Percentiles rank a stretch among this genome's conserved stretches.
Conservation (phyloP, 106 monocot genomes). For the Narthecium ossifragum region DNA sequence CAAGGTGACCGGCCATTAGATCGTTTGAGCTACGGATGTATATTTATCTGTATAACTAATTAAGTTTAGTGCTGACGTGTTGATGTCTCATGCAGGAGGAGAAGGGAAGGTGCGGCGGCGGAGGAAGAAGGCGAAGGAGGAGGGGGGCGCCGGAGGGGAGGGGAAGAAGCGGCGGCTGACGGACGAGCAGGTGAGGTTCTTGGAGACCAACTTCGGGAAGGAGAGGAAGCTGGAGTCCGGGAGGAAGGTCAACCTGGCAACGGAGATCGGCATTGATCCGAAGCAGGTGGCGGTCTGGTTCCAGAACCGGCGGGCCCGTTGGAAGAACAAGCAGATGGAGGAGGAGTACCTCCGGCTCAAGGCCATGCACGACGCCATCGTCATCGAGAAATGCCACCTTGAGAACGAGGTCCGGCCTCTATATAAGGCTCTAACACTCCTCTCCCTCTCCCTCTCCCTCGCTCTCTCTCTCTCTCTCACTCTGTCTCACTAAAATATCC, state of each 20-base stretch:
- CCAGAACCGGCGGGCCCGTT: constrained; percentile 59
- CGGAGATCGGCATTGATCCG: constrained; percentile 57
- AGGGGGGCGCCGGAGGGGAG: background rate
- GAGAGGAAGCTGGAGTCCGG: constrained; percentile 64
- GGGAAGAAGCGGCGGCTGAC: constrained; percentile 52
- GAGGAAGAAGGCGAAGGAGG: constrained; percentile 13
- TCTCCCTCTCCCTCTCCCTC: too few species aligned
- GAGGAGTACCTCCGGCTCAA: constrained; percentile 52
- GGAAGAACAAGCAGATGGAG: constrained; percentile 75
- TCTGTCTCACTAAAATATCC: too few species aligned
- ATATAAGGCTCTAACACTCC: too few species aligned
- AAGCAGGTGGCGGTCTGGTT: constrained; percentile 86
- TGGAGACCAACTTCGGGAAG: constrained; percentile 54
- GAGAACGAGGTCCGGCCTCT: constrained; percentile 49
- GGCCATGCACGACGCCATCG: constrained; percentile 29
- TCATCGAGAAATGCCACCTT: constrained; percentile 51
- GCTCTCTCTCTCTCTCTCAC: too few species aligned
- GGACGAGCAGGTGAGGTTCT: constrained; percentile 53
- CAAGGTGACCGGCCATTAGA: background rate
- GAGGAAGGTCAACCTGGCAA: constrained; percentile 45
- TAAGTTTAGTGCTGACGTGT: background rate
- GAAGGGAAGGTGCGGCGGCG: background rate
- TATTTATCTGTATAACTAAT: background rate
- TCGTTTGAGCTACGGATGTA: background rate
- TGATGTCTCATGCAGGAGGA: background rate